Percentiles rank a stretch among this genome's conserved stretches.
These are phyloP conservation scores for Boletellus sp. DNA, from an alignment of 768 basidiomycete genomes.

Conservation along the genomic window DNA sequence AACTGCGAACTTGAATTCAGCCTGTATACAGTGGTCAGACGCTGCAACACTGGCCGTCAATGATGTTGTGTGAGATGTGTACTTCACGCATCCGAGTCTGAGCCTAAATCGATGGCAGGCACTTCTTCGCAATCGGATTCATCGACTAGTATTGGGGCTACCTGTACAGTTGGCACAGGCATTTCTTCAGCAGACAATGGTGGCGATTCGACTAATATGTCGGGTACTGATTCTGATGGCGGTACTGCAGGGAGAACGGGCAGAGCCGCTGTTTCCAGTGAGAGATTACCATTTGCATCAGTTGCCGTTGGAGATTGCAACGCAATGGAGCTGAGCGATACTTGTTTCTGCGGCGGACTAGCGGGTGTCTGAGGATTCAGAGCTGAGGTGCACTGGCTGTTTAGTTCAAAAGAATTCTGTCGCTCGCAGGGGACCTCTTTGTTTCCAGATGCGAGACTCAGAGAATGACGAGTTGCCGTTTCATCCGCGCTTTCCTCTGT, in stretches of 20 bases:
- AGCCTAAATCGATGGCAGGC: slow-evolving; percentile 73
- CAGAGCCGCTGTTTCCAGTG: background rate
- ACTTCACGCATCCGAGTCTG: slow-evolving; percentile 59
- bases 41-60: background rate
- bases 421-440: slow-evolving; percentile 2
- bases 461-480: slow-evolving; percentile 38
- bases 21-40: background rate
- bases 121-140: slow-evolving; percentile 71
- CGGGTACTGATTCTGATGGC: background rate
- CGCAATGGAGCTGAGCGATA: background rate
- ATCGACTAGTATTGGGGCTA: slow-evolving; percentile 19
- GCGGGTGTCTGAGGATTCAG: background rate
- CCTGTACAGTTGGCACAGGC: background rate
- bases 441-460: slow-evolving; percentile 34
- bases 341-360: background rate
- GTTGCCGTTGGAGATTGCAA: slow-evolving; percentile 1
- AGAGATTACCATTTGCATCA: background rate
- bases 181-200: slow-evolving; percentile 1
- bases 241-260: background rate
- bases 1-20: slow-evolving; percentile 11
- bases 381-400: background rate
- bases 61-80: background rate
- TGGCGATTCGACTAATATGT: background rate
- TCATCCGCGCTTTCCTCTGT: slow-evolving; percentile 68
- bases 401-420: background rate